Base-by-base conservation (phyloP, 805 yeast species). In the Metschnikowia anglica region DNA sequence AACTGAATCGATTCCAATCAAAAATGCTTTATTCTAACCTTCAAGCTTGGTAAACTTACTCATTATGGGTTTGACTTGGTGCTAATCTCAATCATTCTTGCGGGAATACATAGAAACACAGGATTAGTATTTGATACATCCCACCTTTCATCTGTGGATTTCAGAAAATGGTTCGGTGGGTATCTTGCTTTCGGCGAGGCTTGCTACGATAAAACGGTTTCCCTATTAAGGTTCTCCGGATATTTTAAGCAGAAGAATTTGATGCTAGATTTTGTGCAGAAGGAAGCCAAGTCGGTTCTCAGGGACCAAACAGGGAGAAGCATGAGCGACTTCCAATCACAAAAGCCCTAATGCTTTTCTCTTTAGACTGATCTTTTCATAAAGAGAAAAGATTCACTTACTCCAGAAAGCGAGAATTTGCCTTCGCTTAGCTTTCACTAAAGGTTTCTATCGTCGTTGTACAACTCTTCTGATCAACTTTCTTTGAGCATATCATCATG, bases 31-130 rank as follows among this genome's bases (percentile, higher is more conserved):
- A 20, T 31, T 23, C 45, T 48, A 43, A 46, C 38, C 5, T 15
- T 9, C 21, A 41, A 74, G 86, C 51, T 85, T 30, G 88, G 89
- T 2, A 79, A 72, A 60, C 52, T 83, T 43, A 61, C 85, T 9
- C 97, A 88, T 63, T 78, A 79, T 53, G 77, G 91, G 0, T 56
- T 88, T 43, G 97, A 90, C 59, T 73, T 89, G 49, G 79, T 90
- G 3, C 70, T 90, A 44, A 68, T 88, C 7, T 86, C 96, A 2
- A 79, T 93, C 60, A 71, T 90, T 11, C 68, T 91, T 33, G 96
- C 97, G 0, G 96, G 96, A 3, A 75, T 90, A 40, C 84, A 88
- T 60, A 76, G 88, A 48, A 81, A 86, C 48, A 85, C 96, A 0
- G 97, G 97, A 0, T 70, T 82, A 35, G 76, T 76, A 47, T 60